Conservation (phyloP, 2,329 filamentous ascomycete genomes). For the Verticillium dahliae region DNA sequence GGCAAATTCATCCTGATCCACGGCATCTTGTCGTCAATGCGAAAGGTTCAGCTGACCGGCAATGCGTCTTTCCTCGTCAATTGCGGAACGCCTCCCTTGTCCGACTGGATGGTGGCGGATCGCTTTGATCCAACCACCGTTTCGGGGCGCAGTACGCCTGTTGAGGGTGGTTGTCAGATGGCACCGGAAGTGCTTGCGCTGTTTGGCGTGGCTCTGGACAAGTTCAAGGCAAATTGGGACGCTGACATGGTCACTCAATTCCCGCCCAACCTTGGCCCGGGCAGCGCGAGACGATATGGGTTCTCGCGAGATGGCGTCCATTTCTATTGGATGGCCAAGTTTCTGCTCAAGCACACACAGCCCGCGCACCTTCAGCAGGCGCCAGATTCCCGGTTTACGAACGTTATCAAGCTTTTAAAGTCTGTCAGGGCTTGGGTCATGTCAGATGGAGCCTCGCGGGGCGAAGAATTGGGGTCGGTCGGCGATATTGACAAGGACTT, state of each 20-base stretch:
- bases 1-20: slow-evolving; percentile 72
- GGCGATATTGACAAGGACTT: slow-evolving; percentile 63
- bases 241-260: slow-evolving; percentile 63
- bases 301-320: slow-evolving; percentile 68
- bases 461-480: slow-evolving; percentile 59
- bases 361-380: slow-evolving; percentile 45
- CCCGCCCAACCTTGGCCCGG: slow-evolving; percentile 34
- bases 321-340: slow-evolving; percentile 66
- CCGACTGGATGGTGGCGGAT: slow-evolving; percentile 47
- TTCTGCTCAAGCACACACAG: slow-evolving; percentile 54
- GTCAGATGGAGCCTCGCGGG: slow-evolving; percentile 56
- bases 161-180: slow-evolving; percentile 28
- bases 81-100: slow-evolving; percentile 50
- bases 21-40: slow-evolving; percentile 57
- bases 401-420: slow-evolving; percentile 55
- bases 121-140: slow-evolving; percentile 33
- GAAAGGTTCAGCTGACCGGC: slow-evolving; percentile 33
- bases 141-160: slow-evolving; percentile 39
- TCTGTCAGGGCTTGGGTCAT: slow-evolving; percentile 54
- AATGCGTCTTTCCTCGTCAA: slow-evolving; percentile 25
- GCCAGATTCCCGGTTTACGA: slow-evolving; percentile 53
- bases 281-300: slow-evolving; percentile 49
- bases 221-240: slow-evolving; percentile 70
- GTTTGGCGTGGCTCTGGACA: slow-evolving; percentile 54
- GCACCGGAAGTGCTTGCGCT: slow-evolving; percentile 40